A percentile compares a stretch with the other conserved stretches of the same genome.
Conservation (phyloP, 164 flowering plant genomes). For the Malania oleifera region DNA sequence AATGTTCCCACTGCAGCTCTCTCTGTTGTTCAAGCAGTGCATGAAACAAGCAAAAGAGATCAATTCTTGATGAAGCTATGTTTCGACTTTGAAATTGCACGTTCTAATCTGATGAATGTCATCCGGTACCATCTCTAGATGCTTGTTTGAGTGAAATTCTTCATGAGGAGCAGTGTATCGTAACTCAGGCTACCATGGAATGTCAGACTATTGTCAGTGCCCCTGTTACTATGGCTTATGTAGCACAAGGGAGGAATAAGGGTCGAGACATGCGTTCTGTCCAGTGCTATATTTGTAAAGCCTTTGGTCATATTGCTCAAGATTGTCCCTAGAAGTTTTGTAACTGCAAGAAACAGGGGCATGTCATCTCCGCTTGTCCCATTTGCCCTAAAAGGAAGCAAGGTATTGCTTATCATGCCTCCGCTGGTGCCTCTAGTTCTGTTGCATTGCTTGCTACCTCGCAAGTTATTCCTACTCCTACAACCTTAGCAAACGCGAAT, state of each 20-base stretch:
- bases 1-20: not conserved
- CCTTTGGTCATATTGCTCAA: not conserved
- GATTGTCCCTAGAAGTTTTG: not conserved
- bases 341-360: not conserved
- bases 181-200: not conserved
- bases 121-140: conserved; percentile 3
- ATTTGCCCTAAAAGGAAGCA: conserved; percentile 1
- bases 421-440: not conserved
- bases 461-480: not conserved
- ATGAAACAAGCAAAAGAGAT: not conserved
- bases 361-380: not conserved
- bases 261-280: not conserved
- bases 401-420: conserved; percentile 3
- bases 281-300: not conserved
- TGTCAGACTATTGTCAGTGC: not conserved
- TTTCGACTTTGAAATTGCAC: not conserved
- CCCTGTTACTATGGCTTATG: not conserved
- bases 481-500: not conserved
- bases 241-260: conserved; percentile 1
- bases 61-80: conserved; percentile 1
- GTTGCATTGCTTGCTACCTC: not conserved
- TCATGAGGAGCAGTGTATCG: not conserved
- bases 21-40: not conserved
- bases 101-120: conserved; percentile 3
- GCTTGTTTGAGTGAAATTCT: conserved; percentile 5